Evolutionary conservation across 1,284 basidiomycete genomes (phyloP).

Genomic region (Cerioporus squamosus): DNA sequence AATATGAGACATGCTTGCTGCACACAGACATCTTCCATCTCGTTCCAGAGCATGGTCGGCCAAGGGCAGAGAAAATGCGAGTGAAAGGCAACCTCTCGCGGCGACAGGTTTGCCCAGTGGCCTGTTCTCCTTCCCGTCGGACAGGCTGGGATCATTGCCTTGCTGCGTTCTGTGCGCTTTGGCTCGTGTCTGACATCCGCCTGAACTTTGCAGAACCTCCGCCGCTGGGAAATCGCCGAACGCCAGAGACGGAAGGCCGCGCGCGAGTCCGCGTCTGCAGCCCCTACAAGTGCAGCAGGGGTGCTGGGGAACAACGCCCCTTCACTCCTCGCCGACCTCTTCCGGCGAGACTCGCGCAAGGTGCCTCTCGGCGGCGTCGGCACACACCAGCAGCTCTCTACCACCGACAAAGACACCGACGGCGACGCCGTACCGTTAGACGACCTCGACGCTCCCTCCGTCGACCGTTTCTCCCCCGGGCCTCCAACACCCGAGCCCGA

Average conservation of each 20-base stretch:
- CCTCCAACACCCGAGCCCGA: constrained; percentile 44
- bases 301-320: constrained; percentile 31
- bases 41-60: no score
- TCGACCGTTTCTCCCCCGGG: constrained; percentile 25
- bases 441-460: constrained; percentile 46
- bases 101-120: no score
- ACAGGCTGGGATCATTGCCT: no score
- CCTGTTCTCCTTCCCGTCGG: no score
- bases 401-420: constrained; percentile 43
- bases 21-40: no score
- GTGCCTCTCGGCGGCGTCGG: constrained; percentile 36
- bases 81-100: no score
- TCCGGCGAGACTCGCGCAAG: constrained; percentile 45
- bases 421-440: constrained; percentile 48
- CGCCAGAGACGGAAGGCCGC: constrained; percentile 68
- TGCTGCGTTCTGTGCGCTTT: not conserved
- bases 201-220: constrained; percentile 55
- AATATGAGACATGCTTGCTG: no score
- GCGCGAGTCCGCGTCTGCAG: constrained; percentile 51
- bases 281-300: constrained; percentile 20
- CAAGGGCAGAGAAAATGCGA: no score
- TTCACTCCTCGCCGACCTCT: constrained; percentile 56
- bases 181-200: not conserved
- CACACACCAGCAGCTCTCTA: constrained; percentile 38
- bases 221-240: constrained; percentile 75